Evolutionary conservation across 192 early-diverging fungal species (phyloP), one percentile per base, ranked within the genome.

Genomic region (Chytriomyces hyalinus): DNA sequence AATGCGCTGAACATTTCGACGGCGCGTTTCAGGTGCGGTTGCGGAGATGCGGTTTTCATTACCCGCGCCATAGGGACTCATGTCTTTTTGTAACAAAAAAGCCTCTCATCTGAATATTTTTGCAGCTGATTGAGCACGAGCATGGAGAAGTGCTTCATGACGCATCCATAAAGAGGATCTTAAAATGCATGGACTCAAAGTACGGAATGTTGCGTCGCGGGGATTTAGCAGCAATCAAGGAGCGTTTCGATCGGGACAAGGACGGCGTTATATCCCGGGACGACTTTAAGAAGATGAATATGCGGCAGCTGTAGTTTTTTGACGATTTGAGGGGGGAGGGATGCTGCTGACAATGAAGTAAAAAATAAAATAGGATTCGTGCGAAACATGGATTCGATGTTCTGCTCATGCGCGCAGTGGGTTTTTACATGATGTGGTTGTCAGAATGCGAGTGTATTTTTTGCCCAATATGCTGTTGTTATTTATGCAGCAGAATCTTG

Each of bases 241-340:
- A 67, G 13, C 64, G 50, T 22, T 88, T 84, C 65, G 87, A 88
- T 72, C n/a, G 49, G 10, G 87, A 88, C 60, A 61, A 73, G 26
- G 87, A 88, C 64, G 87, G 87, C 0, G 49, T 64, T 20, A 78
- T 88, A 36, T 75, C 76, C 0, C 46, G 83, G 49, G 83, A 84
- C 13, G 87, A 88, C 68, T 88, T 85, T 66, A 86, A 82, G 76
- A 28, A 62, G 13, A 85, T 88, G 86, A 46, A 76, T 43, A 60
- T 85, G 57, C 72, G 60, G 66, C 66, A 65, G 28, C 62, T 17
- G 26, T 75, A 22, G 57, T 1, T 60, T 13, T n/a, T 4, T 17
- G 57, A 60, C 22, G 57, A 60, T 60, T n/a, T 17, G 57, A 5
- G 22, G 57, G 22, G 57, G 57, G 20, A 59, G 57, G 2, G 57